These are phyloP conservation scores for Anastatica hierochuntica DNA, from an alignment of 345 rosid genomes.

Conservation along the genomic window DNA sequence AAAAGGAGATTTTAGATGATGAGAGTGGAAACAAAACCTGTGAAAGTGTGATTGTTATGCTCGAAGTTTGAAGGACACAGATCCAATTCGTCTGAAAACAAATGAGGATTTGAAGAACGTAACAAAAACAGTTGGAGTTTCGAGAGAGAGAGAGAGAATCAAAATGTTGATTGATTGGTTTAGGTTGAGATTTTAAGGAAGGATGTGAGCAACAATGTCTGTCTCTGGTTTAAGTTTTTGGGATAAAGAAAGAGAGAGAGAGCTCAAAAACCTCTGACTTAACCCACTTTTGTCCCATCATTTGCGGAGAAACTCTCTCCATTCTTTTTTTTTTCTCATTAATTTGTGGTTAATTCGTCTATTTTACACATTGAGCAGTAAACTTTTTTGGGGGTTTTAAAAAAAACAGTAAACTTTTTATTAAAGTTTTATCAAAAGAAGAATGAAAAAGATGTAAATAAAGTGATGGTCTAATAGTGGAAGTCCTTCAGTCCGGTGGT, in stretches of 20 bases:
- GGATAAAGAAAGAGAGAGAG: too few species aligned
- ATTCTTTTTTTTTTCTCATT: not conserved
- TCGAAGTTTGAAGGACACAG: not conserved
- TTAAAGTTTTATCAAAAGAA: too few species aligned
- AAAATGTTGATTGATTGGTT: not conserved
- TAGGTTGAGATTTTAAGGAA: constrained; percentile 4
- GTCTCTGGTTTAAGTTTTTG: too few species aligned
- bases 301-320: constrained; percentile 18
- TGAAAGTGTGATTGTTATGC: not conserved
- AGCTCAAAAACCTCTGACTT: constrained; percentile 16
- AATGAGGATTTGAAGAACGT: constrained; percentile 5
- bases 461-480: too few species aligned
- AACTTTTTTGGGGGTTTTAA: too few species aligned
- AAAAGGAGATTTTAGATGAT: not conserved
- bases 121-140: not conserved
- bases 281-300: constrained; percentile 13
- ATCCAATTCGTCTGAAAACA: too few species aligned
- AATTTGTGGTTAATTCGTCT: too few species aligned
- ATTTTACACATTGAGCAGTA: too few species aligned
- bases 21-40: constrained; percentile 15
- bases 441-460: too few species aligned
- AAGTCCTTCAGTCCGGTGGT: too few species aligned
- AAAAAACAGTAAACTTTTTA: not conserved
- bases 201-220: not conserved
- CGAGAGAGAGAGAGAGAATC: not conserved